Evolutionary conservation across 495 filamentous ascomycete species (phyloP).

Genomic region (Penicillium arizonense): DNA sequence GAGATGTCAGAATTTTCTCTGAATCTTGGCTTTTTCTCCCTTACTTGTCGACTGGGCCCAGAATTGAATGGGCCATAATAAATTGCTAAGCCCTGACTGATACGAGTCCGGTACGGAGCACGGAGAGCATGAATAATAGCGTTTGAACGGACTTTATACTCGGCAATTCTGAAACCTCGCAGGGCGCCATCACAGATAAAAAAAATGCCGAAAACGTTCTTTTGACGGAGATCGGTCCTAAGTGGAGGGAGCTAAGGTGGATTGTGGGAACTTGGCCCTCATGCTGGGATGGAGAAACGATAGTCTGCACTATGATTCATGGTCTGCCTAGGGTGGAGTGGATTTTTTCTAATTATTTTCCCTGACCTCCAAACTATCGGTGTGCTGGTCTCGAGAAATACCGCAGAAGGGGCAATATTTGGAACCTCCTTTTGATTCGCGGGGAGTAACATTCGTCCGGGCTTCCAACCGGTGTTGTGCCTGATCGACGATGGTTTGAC

Average conservation of each 20-base stretch:
- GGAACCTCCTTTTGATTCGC: neutral
- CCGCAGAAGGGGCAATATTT: neutral
- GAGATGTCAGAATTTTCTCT: too few species aligned
- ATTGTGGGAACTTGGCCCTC: neutral
- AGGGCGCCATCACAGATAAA: constrained; percentile 3
- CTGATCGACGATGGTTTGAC: constrained; percentile 30
- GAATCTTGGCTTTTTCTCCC: too few species aligned
- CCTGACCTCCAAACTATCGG: neutral
- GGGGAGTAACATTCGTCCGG: neutral
- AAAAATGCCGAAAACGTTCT: constrained; percentile 25
- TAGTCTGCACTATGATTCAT: constrained; percentile 9
- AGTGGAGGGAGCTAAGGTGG: constrained; percentile 16
- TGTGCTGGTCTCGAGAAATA: neutral
- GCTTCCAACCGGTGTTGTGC: constrained; percentile 6
- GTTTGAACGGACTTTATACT: constrained; percentile 7
- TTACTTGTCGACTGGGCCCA: too few species aligned
- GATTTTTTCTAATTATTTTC: neutral
- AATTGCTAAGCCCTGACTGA: neutral
- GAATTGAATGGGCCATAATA: too few species aligned
- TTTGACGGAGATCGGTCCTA: constrained; percentile 20
- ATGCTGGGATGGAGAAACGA: constrained; percentile 3
- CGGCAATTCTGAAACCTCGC: constrained; percentile 22
- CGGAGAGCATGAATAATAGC: neutral
- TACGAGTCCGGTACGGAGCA: too few species aligned
- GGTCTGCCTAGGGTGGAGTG: neutral